Conservation (phyloP, 2,329 filamentous ascomycete genomes). For the Thelonectria rubi region DNA sequence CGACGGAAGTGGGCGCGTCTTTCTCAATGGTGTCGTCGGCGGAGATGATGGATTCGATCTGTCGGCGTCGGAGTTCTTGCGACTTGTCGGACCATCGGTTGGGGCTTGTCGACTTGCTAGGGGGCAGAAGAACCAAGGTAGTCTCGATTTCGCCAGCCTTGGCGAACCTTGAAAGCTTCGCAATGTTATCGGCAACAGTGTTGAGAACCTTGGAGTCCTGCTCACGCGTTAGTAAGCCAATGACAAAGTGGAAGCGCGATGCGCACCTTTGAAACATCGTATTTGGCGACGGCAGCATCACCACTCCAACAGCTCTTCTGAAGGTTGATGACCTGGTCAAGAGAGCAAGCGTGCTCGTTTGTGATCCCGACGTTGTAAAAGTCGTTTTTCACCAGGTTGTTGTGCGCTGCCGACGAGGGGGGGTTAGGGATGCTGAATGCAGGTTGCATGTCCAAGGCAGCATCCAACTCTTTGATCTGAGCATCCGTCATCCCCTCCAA, state of each 20-base stretch:
- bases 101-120: constrained; percentile 50
- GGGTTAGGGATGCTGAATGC: constrained; percentile 61
- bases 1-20: constrained; percentile 38
- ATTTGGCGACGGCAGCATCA: constrained; percentile 54
- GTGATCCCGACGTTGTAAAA: constrained; percentile 52
- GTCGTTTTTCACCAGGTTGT: constrained; percentile 54
- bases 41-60: constrained; percentile 58
- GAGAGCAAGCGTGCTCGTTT: constrained; percentile 49
- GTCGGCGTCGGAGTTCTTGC: constrained; percentile 58
- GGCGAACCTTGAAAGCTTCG: constrained; percentile 56
- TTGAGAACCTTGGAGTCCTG: constrained; percentile 55
- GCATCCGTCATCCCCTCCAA: constrained; percentile 64
- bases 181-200: constrained; percentile 55
- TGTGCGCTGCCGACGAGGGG: constrained; percentile 54
- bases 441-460: constrained; percentile 48
- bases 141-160: constrained; percentile 63
- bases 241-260: neutral
- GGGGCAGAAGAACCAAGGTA: constrained; percentile 64
- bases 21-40: constrained; percentile 43
- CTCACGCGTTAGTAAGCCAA: constrained; percentile 33
- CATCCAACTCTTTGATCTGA: constrained; percentile 56
- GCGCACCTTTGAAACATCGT: constrained; percentile 55
- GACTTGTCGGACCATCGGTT: constrained; percentile 53
- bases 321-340: constrained; percentile 54
- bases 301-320: constrained; percentile 57